A percentile compares a stretch with the other conserved stretches of the same genome.
Evolutionary conservation across 768 basidiomycete species (phyloP).

Genomic region (Phylloporus sp.): DNA sequence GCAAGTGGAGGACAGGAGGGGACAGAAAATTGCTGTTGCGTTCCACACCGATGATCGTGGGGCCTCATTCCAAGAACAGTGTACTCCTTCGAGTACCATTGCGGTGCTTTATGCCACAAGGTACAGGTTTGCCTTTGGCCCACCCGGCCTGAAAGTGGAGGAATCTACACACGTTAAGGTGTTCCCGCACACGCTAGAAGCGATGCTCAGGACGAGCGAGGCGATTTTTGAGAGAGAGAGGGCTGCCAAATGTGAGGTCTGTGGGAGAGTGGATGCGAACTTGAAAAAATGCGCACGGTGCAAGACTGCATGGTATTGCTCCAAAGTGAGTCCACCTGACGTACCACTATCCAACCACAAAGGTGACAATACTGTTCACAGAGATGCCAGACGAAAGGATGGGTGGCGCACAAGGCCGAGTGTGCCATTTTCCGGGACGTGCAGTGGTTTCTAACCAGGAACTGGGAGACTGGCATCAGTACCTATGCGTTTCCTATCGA

Average conservation of each 20-base stretch:
- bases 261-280: slow-evolving; percentile 13
- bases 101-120: slow-evolving; percentile 30
- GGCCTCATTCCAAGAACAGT: slow-evolving; percentile 16
- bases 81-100: slow-evolving; percentile 26
- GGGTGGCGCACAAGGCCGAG: slow-evolving; percentile 20
- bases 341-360: not conserved
- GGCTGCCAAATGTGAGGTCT: slow-evolving; percentile 20
- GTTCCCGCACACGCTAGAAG: slow-evolving; percentile 25
- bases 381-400: slow-evolving; percentile 22
- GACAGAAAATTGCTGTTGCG: slow-evolving; percentile 22
- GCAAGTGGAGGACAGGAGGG: slow-evolving; percentile 28
- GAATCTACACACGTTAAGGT: slow-evolving; percentile 22
- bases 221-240: slow-evolving; percentile 17
- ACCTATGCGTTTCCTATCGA: slow-evolving; percentile 20
- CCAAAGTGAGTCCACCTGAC: slow-evolving; percentile 18
- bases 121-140: slow-evolving; percentile 28
- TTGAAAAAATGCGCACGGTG: slow-evolving; percentile 26
- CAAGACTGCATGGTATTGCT: slow-evolving; percentile 29
- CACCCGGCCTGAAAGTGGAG: slow-evolving; percentile 26
- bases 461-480: slow-evolving; percentile 21
- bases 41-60: slow-evolving; percentile 32
- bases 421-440: slow-evolving; percentile 25
- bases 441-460: slow-evolving; percentile 27
- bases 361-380: slow-evolving; percentile 9
- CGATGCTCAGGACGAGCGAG: slow-evolving; percentile 24